Evolutionary conservation across 2,329 filamentous ascomycete genomes (phyloP).

Genomic region (Daldinia sp.): DNA sequence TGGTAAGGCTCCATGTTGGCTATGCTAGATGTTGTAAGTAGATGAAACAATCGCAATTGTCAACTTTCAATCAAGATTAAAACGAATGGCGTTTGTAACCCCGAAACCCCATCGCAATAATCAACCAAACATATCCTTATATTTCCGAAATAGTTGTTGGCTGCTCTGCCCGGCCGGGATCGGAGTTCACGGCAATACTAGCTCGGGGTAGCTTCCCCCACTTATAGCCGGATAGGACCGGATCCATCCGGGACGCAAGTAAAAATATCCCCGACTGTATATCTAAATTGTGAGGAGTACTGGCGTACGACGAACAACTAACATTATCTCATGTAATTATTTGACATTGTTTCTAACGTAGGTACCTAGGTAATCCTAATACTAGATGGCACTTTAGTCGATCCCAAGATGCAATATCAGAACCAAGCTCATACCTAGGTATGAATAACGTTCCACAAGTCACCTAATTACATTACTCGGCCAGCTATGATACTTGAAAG

Average conservation of each 20-base stretch:
- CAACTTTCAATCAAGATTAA: too few species aligned
- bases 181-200: constrained; percentile 12
- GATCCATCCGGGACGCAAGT: neutral
- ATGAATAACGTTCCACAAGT: too few species aligned
- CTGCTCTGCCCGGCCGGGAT: constrained; percentile 16
- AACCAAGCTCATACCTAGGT: too few species aligned
- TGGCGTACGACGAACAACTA: neutral
- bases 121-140: neutral
- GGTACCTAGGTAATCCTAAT: too few species aligned
- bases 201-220: constrained; percentile 18
- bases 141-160: neutral
- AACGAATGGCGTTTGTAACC: too few species aligned
- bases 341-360: too few species aligned
- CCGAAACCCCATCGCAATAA: neutral
- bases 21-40: neutral
- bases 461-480: too few species aligned
- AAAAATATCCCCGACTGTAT: neutral
- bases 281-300: neutral
- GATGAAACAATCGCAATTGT: neutral
- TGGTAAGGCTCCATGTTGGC: constrained; percentile 44
- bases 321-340: neutral
- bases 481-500: too few species aligned
- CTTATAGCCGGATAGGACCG: constrained; percentile 15
- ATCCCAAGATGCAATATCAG: too few species aligned
- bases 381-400: too few species aligned